These are phyloP conservation scores for Forsythia viridissima DNA, from an alignment of 257 asterid genomes.

Conservation along the genomic window DNA sequence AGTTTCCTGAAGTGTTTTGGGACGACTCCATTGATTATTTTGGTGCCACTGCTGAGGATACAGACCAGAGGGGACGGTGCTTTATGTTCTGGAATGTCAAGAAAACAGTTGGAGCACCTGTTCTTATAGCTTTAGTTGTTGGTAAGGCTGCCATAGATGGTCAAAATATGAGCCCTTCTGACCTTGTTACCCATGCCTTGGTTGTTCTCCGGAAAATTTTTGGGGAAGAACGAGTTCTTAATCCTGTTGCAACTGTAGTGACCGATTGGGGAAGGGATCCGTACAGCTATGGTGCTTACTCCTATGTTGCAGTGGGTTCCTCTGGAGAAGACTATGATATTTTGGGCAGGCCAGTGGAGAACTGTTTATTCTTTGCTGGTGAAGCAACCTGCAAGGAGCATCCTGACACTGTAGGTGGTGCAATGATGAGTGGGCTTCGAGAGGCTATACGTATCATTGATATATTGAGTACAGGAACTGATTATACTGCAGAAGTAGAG, in stretches of 20 bases:
- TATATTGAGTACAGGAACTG: conserved; percentile 74
- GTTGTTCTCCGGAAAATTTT: conserved; percentile 85
- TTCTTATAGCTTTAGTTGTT: conserved; percentile 90
- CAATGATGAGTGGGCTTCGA: conserved; percentile 97
- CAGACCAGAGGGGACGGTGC: conserved; percentile 85
- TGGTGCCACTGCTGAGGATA: conserved; percentile 93
- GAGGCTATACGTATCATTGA: conserved; percentile 94
- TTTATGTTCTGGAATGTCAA: conserved; percentile 99
- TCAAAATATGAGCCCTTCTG: conserved; percentile 61
- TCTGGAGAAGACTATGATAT: conserved; percentile 98
- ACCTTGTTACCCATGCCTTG: conserved; percentile 83
- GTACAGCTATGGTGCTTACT: conserved; percentile 93
- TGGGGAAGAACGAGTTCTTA: conserved; percentile 83
- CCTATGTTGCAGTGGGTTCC: conserved; percentile 98
- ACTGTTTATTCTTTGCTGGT: conserved; percentile 95
- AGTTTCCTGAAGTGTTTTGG: conserved; percentile 95
- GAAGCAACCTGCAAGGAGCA: conserved; percentile 99
- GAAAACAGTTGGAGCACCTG: conserved; percentile 99
- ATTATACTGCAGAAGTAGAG: conserved; percentile 81
- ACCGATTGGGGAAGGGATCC: conserved; percentile 99
- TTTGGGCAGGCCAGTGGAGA: conserved; percentile 91
- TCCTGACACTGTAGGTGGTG: conserved; percentile 99
- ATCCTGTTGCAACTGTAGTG: conserved; percentile 92
- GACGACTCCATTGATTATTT: conserved; percentile 91
- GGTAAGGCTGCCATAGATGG: conserved; percentile 97